Evolutionary conservation across 345 rosid species (phyloP), one percentile per base, ranked within the genome.

Genomic region (Hirschfeldia incana): DNA sequence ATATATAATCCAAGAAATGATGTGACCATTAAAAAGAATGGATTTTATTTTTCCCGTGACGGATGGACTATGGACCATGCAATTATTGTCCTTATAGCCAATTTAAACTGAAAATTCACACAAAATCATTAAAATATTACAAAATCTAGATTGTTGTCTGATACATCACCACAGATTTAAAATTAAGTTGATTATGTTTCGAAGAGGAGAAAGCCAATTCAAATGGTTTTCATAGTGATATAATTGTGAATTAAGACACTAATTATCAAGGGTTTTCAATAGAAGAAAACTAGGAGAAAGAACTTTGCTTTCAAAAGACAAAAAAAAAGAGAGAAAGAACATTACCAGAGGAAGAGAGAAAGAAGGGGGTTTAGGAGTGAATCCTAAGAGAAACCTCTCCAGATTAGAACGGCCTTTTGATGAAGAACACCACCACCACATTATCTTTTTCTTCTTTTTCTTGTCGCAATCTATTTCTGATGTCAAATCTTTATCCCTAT

Each of bases 391-490:
- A 64, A 80, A 69, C 8, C 83, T 80, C 72, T 80, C 83, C 27
- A 80, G 79, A 80, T 80, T 80, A 15, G 83, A 74, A 51, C 83
- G 83, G 3, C 83, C 83, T 55, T 80, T 80, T 0, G 67, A 1
- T 39, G 79, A 80, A 62, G 83, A 74, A 61, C 39, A 80, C 83
- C 83, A 80, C 83, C 83, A 80, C 83, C 78, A 74, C 78, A 69
- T 80, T 68, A 15, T 60, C 75, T 67, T 3, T 30, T 30, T 32
- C 16, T 37, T 67, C 49, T 58, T 42, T 33, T 60, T 55, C 49
- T 63, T n/a, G 6, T 70, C 46, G 33, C 42, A 39, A 36, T 67
- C 55, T 49, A 13, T 49, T 12, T 46, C 15, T 46, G 53, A 70
- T 73, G 68, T 73, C 0, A 61, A 33, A 67, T 68, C 34, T 63